A percentile compares a stretch with the other conserved stretches of the same genome.
phyloP scores from a whole-genome alignment of 192 early-diverging fungal genomes.

The Entomortierella chlamydospora region DNA sequence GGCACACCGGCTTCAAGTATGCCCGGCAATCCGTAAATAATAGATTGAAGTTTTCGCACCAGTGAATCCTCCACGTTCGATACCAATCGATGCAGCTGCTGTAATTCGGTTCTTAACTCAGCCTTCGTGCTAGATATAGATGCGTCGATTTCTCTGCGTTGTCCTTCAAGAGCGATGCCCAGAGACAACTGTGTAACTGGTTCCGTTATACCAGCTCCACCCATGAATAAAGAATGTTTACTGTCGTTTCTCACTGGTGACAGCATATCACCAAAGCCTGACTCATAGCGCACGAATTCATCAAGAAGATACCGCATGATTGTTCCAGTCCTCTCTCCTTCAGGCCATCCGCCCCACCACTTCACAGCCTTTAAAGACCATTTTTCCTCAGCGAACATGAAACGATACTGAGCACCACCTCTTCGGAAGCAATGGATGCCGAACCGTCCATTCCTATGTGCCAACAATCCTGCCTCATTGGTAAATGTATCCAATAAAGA shows the following conservation, averaged over 20 bases:
- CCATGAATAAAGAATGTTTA: conserved; percentile 1
- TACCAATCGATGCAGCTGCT: no score
- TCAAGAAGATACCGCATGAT: conserved; percentile 20
- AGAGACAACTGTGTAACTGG: background rate
- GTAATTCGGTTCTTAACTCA: no score
- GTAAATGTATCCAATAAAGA: conserved; percentile 2
- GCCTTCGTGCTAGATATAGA: no score
- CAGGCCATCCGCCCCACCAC: conserved; percentile 27
- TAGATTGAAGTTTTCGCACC: no score
- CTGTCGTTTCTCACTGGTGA: background rate
- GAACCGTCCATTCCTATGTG: background rate
- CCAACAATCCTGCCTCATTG: background rate
- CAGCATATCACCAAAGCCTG: conserved; percentile 14
- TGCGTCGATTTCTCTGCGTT: no score
- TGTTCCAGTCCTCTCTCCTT: conserved; percentile 5
- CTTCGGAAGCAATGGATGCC: conserved; percentile 18
- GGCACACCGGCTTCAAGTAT: no score
- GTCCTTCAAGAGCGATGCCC: no score
- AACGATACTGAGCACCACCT: conserved; percentile 12
- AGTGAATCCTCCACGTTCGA: no score
- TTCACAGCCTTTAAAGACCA: conserved; percentile 21
- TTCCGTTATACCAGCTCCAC: background rate
- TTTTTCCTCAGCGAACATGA: conserved; percentile 17
- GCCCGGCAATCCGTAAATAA: no score
- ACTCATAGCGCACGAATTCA: background rate